These are phyloP conservation scores for Entelexis sorbosivorans DNA, from an alignment of 1,139 yeast species.

Conservation along the genomic window DNA sequence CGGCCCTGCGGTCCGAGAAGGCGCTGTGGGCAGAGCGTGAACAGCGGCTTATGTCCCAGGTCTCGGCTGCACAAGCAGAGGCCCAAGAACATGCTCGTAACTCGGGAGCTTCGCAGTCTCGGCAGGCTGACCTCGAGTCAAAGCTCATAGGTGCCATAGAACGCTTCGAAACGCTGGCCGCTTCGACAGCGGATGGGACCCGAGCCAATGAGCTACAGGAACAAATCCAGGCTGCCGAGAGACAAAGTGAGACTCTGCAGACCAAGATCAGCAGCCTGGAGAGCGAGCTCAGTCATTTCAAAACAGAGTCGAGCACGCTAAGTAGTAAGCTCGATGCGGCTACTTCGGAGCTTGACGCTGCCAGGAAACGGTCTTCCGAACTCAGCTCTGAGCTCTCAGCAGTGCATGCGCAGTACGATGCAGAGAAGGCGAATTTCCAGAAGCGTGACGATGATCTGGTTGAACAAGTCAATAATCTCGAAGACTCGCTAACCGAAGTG, in stretches of 20 bases:
- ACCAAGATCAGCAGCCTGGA: conserved; percentile 17
- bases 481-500: conserved; percentile 21
- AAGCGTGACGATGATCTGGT: conserved; percentile 18
- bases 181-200: conserved; percentile 4
- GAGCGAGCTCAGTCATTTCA: conserved; percentile 1
- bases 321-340: neutral
- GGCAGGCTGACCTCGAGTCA: conserved; percentile 7
- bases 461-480: conserved; percentile 19
- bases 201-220: neutral
- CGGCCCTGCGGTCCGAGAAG: conserved; percentile 32
- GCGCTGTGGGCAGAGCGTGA: conserved; percentile 13
- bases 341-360: conserved; percentile 12
- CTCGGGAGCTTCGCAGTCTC: conserved; percentile 10
- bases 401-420: neutral
- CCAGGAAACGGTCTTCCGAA: neutral
- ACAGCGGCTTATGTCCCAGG: conserved; percentile 11
- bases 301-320: neutral
- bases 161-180: conserved; percentile 15
- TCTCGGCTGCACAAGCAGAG: conserved; percentile 7
- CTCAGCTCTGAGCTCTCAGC: neutral
- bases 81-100: neutral
- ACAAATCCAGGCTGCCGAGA: neutral
- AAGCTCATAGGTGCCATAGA: conserved; percentile 7
- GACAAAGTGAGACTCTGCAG: neutral
- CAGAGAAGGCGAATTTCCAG: conserved; percentile 3